Base-by-base conservation (phyloP, 1,139 yeast species). In the Geotrichum klebahnii region DNA sequence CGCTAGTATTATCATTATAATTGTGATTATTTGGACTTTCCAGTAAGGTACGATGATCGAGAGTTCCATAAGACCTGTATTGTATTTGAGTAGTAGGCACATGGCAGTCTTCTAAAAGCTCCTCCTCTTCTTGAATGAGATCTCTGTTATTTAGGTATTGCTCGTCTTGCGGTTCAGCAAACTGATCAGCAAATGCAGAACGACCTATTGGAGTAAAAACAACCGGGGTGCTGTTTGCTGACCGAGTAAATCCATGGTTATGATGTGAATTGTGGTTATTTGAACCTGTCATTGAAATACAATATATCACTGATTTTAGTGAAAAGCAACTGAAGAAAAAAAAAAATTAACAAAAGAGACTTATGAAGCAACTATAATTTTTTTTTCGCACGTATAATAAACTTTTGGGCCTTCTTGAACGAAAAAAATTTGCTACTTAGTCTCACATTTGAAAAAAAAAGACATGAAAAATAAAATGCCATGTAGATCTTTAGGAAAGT, bases 161-260 rank as follows among this genome's bases (percentile, higher is more conserved):
- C 2, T 16, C 12, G n/a, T 10, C 12, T 33, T 17, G 53, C 58
- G 51, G 10, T 55, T 33, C 42, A 6, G 35, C 47, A 14, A n/a
- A 26, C 16, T 35, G 41, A 17, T 37, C 24, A 3, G 23, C 46
- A 10, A 24, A 26, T 8, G 24, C 23, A 9, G 36, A 32, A 5
- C 70, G 61, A 12, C 70, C 70, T 1, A 63, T 58, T 9, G 69
- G 65, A 19, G 67, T 69, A 35, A 44, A 40, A 44, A 39, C 40
- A 16, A 38, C 36, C 6, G 45, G 53, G 8, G 51, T 46, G 8
- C 35, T 19, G 29, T 40, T 16, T 1, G 52, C 49, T 12, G 52
- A 45, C 33, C 39, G 45, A 1, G 52, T 41, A 23, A 50, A 50
- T 6, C 40, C 52, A 31, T 50, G 51, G 17, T 29, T 45, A 10